A percentile compares a stretch with the other conserved stretches of the same genome.
Conservation (phyloP, 352 stramenopile species). For the Phytopythium boreale region DNA sequence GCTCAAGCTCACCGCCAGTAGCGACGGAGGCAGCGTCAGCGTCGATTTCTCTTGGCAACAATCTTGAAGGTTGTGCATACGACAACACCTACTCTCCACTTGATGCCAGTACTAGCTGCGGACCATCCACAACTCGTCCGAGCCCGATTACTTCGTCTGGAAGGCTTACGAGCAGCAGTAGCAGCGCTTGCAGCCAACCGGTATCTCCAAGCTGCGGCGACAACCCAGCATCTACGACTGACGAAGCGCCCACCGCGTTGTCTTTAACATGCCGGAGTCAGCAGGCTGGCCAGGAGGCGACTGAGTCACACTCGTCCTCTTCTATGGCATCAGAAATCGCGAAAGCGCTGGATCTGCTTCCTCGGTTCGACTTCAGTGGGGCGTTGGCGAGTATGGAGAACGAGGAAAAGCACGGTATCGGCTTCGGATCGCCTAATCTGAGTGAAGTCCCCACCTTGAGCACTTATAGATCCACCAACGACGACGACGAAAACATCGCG, state of each 20-base stretch:
- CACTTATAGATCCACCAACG: not conserved
- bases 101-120: not conserved
- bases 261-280: not conserved
- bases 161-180: not conserved
- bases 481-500: not conserved
- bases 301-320: not conserved
- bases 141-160: not conserved
- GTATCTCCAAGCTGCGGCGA: not conserved
- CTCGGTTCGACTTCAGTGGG: not conserved
- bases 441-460: not conserved
- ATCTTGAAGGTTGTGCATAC: not conserved
- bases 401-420: not conserved
- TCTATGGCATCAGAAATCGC: slow-evolving; percentile 7
- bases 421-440: not conserved
- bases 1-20: not conserved
- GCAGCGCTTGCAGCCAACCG: not conserved
- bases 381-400: slow-evolving; percentile 2
- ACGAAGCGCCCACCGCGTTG: not conserved
- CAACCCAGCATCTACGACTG: not conserved
- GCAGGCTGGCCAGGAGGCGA: not conserved
- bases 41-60: not conserved
- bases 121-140: not conserved
- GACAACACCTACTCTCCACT: not conserved
- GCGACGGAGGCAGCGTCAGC: not conserved
- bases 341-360: slow-evolving; percentile 6